Base-by-base conservation (phyloP, 164 flowering plant species). In the Saururus chinensis region DNA sequence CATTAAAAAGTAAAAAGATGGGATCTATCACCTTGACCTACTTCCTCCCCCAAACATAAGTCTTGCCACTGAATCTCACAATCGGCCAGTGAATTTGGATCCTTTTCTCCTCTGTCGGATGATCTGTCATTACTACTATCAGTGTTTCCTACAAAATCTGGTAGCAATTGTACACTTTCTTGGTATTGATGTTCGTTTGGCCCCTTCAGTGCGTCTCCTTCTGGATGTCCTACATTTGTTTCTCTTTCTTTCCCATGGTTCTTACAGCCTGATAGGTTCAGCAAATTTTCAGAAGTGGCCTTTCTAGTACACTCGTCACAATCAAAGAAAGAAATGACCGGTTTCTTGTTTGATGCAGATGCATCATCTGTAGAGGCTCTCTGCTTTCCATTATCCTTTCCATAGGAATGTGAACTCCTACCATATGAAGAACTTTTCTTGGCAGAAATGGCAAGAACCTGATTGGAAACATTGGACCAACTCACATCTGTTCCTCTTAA, bases 31-130 rank as follows among this genome's bases (percentile, higher is more conserved):
- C 96, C 96, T 79, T 74, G 82, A 8, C 95, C 96, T 66, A 89
- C 71, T 74, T 82, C 88, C 70, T 84, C 95, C 53, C 79, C 74
- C 42, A 89, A 35, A 12, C 70, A 74, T 13, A 89, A 71, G 65
- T 89, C 86, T 58, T 89, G 88, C 96, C 95, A 89, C 3, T 19
- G 68, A 62, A 87, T 85, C 71, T 77, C 92, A 74, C 79, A 77
- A 35, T 77, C 82, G 24, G 59, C 57, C 30, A 60, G 60, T 58
- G 71, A 40, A 57, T 57, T 70, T 22, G 68, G 60, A 19, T 75
- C 87, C 57, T 52, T 71, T 37, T 81, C 82, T 35, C 64, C 74
- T 70, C 65, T 77, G 60, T 62, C 66, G 54, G 83, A 74, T 67
- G 77, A 64, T 69, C 73, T 73, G 63, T 26, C 76, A 56, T 57